A percentile compares a stretch with the other conserved stretches of the same genome.
phyloP scores from a whole-genome alignment of 2,329 filamentous ascomycete genomes.

The Fusarium scirpi region DNA sequence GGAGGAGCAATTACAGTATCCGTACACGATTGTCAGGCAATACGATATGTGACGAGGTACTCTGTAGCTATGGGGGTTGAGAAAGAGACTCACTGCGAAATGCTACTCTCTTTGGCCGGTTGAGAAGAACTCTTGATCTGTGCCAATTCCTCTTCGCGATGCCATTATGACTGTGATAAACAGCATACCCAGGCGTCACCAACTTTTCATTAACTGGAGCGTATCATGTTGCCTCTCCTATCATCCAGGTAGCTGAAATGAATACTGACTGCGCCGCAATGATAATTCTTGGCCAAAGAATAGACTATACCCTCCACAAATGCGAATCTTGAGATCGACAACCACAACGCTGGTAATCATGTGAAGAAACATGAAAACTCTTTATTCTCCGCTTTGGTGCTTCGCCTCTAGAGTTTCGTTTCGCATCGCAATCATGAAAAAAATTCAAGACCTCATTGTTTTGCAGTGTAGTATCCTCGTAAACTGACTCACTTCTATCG shows the following conservation, averaged over 20 bases:
- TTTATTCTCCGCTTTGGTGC: background rate
- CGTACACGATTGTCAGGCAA: background rate
- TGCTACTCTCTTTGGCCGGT: conserved; percentile 47
- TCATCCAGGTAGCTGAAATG: conserved; percentile 1
- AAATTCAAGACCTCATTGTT: background rate
- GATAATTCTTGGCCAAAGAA: background rate
- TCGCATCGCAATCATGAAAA: background rate
- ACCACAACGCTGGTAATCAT: background rate
- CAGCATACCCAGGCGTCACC: background rate
- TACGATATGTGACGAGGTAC: background rate
- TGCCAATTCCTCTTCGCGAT: background rate
- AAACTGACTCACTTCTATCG: background rate
- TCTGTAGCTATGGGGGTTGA: conserved; percentile 46
- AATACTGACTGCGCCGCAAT: background rate
- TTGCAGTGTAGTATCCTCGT: conserved; percentile 17
- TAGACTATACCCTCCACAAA: background rate
- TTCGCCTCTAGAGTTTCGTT: background rate
- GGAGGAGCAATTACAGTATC: conserved; percentile 25
- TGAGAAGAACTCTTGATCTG: conserved; percentile 44
- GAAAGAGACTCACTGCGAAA: conserved; percentile 47
- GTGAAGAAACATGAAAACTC: conserved; percentile 4
- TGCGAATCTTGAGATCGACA: conserved; percentile 5
- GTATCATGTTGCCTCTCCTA: background rate
- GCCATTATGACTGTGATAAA: conserved; percentile 2
- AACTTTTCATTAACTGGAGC: background rate